These are phyloP conservation scores for Eimeria sp. DNA, from an alignment of 169 alveolate genomes.

Conservation along the genomic window DNA sequence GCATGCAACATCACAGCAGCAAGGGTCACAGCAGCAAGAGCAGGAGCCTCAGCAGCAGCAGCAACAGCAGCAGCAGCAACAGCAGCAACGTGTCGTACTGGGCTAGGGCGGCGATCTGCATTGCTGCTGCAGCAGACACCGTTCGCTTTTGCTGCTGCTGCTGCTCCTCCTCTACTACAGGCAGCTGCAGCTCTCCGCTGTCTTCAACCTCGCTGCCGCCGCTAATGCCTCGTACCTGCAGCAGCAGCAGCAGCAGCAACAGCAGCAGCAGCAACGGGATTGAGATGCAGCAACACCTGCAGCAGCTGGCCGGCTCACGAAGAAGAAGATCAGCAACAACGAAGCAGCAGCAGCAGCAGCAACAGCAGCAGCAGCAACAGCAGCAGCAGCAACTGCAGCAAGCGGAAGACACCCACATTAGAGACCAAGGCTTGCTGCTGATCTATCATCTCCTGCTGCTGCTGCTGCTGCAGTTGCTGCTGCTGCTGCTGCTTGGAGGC, in stretches of 20 bases:
- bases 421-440: background rate
- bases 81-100: slow-evolving; percentile 23
- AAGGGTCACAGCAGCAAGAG: background rate
- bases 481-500: slow-evolving; percentile 12
- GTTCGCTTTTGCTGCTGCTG: slow-evolving; percentile 51
- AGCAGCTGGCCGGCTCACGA: background rate
- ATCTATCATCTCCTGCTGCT: background rate
- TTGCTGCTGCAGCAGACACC: slow-evolving; percentile 15
- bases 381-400: too few species aligned
- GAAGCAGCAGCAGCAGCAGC: slow-evolving; percentile 39
- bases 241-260: slow-evolving; percentile 67
- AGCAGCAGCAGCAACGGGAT: slow-evolving; percentile 29
- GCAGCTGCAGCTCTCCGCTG: background rate
- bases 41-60: background rate
- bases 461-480: slow-evolving; percentile 36
- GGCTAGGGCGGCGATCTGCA: slow-evolving; percentile 28
- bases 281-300: background rate
- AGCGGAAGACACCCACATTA: background rate
- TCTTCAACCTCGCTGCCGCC: slow-evolving; percentile 15
- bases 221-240: background rate
- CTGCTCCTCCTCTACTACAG: slow-evolving; percentile 51
- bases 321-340: background rate
- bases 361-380: slow-evolving; percentile 5
- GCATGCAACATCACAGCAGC: slow-evolving; percentile 25
- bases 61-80: slow-evolving; percentile 69